A percentile compares a stretch with the other conserved stretches of the same genome.
Evolutionary conservation across 345 rosid genomes (phyloP).

Genomic region (Syzygium aromaticum): DNA sequence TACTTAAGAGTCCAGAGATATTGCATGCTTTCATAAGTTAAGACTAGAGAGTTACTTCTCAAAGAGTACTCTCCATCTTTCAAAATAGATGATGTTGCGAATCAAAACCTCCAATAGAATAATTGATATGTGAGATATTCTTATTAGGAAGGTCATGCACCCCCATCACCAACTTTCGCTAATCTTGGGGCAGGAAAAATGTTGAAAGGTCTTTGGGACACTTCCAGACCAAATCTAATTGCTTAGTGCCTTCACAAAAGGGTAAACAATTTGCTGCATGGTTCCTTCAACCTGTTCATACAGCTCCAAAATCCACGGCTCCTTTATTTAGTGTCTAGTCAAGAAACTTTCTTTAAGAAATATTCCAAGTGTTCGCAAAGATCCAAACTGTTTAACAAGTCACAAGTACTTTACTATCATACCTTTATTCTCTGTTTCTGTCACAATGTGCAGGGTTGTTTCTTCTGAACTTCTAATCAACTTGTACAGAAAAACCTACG

Average conservation of each 20-base stretch:
- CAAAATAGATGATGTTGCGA: background rate
- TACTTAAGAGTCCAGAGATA: background rate
- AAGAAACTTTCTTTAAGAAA: background rate
- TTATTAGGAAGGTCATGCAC: background rate
- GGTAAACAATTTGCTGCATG: background rate
- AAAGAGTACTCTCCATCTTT: background rate
- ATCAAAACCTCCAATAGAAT: background rate
- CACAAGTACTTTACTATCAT: background rate
- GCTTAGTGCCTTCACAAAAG: background rate
- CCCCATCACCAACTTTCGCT: background rate
- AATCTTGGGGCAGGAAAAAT: background rate
- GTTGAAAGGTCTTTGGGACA: background rate
- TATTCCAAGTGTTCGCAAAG: background rate
- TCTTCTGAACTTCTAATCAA: conserved; percentile 36
- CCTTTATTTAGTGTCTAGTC: background rate
- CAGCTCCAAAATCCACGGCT: background rate
- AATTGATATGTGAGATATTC: background rate
- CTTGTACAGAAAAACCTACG: conserved; percentile 54
- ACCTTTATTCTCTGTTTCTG: conserved; percentile 60
- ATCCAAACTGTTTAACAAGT: background rate
- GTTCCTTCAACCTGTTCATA: background rate
- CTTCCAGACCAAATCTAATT: background rate
- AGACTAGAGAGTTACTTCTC: background rate
- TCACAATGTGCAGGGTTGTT: conserved; percentile 46
- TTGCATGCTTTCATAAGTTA: background rate